Conservation (phyloP, 2,329 filamentous ascomycete species). For the Aspergillus alliaceus region DNA sequence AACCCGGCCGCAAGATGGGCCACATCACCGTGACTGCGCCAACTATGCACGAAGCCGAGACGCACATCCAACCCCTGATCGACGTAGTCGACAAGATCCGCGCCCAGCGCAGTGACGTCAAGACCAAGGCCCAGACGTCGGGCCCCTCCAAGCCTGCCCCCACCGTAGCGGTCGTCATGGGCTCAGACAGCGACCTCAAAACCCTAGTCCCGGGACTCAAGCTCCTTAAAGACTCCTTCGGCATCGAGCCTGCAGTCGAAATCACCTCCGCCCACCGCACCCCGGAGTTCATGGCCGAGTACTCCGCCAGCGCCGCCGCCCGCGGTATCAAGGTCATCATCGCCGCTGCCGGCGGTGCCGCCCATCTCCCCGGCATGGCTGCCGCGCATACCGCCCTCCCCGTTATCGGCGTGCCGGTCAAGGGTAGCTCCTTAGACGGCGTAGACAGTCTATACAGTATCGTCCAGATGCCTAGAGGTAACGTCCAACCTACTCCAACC, state of each 20-base stretch:
- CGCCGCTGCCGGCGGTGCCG: conserved; percentile 72
- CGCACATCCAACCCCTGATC: conserved; percentile 69
- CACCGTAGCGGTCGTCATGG: conserved; percentile 49
- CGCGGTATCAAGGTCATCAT: conserved; percentile 73
- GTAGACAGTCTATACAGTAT: conserved; percentile 71
- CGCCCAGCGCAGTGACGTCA: conserved; percentile 48
- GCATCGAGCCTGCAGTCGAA: conserved; percentile 45
- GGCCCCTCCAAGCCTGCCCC: conserved; percentile 34
- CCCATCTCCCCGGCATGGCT: conserved; percentile 73
- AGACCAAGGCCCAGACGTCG: conserved; percentile 32
- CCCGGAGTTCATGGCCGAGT: conserved; percentile 66
- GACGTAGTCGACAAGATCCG: conserved; percentile 77
- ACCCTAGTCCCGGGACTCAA: conserved; percentile 47
- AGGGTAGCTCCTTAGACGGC: conserved; percentile 70
- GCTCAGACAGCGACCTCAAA: conserved; percentile 49
- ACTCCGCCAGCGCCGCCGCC: conserved; percentile 62
- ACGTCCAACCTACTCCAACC: conserved; percentile 23
- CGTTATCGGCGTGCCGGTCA: conserved; percentile 76
- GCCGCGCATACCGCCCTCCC: conserved; percentile 70
- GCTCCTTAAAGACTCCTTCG: conserved; percentile 44
- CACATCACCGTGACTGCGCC: conserved; percentile 81
- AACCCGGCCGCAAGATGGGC: conserved; percentile 89
- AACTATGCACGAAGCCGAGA: conserved; percentile 67
- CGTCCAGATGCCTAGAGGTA: conserved; percentile 70
- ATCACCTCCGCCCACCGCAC: conserved; percentile 64